Evolutionary conservation across 495 filamentous ascomycete genomes (phyloP).

Genomic region (Immersiella caudata): DNA sequence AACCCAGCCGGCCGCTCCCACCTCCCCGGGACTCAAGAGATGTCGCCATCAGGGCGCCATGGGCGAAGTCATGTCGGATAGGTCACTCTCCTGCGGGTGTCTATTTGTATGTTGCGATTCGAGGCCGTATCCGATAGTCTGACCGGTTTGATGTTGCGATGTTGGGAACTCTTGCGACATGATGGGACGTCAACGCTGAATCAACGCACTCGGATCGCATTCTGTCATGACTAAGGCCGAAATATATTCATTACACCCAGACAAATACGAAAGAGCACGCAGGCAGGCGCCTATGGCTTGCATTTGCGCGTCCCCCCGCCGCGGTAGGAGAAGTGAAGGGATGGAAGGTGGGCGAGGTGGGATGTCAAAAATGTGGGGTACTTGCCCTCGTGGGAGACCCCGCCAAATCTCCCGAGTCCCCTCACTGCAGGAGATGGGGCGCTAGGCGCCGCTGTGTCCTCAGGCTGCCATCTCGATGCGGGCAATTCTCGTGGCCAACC

Average conservation of each 20-base stretch:
- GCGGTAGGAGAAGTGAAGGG: background rate
- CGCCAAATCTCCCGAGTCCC: constrained; percentile 10
- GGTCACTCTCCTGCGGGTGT: background rate
- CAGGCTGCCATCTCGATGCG: constrained; percentile 13
- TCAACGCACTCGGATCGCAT: background rate
- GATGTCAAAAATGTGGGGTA: constrained; percentile 16
- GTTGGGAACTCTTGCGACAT: background rate
- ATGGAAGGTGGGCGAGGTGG: background rate
- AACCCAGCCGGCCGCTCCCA: background rate
- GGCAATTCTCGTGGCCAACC: constrained; percentile 24
- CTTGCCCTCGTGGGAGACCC: background rate
- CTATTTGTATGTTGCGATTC: background rate
- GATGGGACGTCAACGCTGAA: background rate
- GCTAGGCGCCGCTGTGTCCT: constrained; percentile 8
- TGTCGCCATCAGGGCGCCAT: background rate
- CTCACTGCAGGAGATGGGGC: background rate
- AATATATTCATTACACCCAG: background rate
- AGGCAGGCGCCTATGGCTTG: background rate
- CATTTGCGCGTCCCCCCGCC: background rate
- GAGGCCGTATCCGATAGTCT: constrained; percentile 2
- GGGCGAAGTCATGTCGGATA: constrained; percentile 12
- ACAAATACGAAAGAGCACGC: background rate
- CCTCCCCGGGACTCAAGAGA: background rate
- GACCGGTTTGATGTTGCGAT: constrained; percentile 1
- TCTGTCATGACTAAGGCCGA: constrained; percentile 1